phyloP scores from a whole-genome alignment of 1,284 basidiomycete species.

The Irpex sp. region DNA sequence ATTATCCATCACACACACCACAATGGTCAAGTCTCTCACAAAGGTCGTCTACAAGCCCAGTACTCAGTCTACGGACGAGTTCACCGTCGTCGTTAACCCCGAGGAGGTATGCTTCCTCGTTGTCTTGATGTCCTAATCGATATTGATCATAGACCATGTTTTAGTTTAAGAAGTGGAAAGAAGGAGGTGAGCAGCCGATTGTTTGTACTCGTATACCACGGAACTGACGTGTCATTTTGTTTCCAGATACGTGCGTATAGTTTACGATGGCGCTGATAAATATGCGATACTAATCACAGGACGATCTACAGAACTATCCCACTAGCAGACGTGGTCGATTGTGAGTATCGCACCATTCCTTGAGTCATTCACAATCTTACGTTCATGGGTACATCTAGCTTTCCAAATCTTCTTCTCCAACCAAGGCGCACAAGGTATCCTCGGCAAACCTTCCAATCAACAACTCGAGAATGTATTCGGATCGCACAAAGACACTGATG shows the following conservation, averaged over 20 bases:
- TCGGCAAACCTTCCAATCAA: constrained; percentile 71
- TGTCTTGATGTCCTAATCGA: constrained; percentile 11
- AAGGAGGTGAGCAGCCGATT: constrained; percentile 52
- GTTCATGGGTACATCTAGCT: constrained; percentile 24
- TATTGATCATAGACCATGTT: constrained; percentile 1
- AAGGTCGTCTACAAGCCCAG: constrained; percentile 80
- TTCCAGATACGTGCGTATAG: constrained; percentile 61
- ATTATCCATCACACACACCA: constrained; percentile 9
- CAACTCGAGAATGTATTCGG: constrained; percentile 72
- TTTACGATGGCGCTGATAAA: constrained; percentile 6
- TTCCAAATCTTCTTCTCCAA: constrained; percentile 50
- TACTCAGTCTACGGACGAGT: constrained; percentile 67
- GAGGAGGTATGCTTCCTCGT: constrained; percentile 45
- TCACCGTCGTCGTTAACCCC: constrained; percentile 62
- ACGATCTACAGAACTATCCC: constrained; percentile 51
- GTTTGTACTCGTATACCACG: constrained; percentile 5
- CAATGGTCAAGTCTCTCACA: constrained; percentile 44
- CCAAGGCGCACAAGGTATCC: constrained; percentile 70
- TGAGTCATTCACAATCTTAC: constrained; percentile 25
- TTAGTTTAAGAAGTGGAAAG: constrained; percentile 77
- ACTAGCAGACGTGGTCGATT: constrained; percentile 68
- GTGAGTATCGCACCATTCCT: constrained; percentile 39
- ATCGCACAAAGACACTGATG: constrained; percentile 61
- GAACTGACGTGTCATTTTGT: background rate
- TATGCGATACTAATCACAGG: constrained; percentile 6